Evolutionary conservation across 202 grass and related monocot genomes (phyloP), one percentile per base, ranked within the genome.

Genomic region (Saccharum hybrid): DNA sequence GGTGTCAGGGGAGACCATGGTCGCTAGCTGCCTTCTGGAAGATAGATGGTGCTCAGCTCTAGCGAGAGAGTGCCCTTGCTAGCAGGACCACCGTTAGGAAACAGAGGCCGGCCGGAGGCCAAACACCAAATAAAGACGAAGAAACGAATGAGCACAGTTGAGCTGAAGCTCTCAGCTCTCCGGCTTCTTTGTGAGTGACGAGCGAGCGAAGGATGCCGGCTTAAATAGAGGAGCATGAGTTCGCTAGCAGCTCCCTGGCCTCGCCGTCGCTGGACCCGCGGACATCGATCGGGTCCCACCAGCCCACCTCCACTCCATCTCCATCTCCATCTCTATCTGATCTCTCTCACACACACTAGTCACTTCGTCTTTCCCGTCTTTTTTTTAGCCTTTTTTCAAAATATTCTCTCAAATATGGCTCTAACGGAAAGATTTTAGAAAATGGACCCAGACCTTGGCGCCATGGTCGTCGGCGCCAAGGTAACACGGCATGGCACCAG

Each of bases 1-100:
- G 76, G 83, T 81, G 85, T 99, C 93, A 0, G 84, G 9, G 13
- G 96, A 94, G 54, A 94, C 31, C 93, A 91, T 92, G 87, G 72
- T 28, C 41, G 74, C 57, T 63, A 42, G 34, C 40, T 31, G 3
- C 7, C 49, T 59, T n/a, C 1, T 0, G 43, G 6, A 7, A 22
- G 43, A 1, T 30, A 22, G 43, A 1, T 30, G 13, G 39, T 31
- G 37, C 21, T 22, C 14, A 36, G 4, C 46, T 49, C 14, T 49
- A 6, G 16, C 19, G 2, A 6, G 14, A 38, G n/a, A 28, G 28
- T 23, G 21, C 23, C 26, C 26, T 63, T 3, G 42, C 6, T 51
- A 18, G 5, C 69, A 1, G 8, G 57, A 23, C 52, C 52, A 22
- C 56, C 2, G 56, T 59, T 3, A 22, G 19, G 19, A 57, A 57